Evolutionary conservation across 1,284 basidiomycete genomes (phyloP), one percentile per base, ranked within the genome.

Genomic region (Cystobasidium sp.): DNA sequence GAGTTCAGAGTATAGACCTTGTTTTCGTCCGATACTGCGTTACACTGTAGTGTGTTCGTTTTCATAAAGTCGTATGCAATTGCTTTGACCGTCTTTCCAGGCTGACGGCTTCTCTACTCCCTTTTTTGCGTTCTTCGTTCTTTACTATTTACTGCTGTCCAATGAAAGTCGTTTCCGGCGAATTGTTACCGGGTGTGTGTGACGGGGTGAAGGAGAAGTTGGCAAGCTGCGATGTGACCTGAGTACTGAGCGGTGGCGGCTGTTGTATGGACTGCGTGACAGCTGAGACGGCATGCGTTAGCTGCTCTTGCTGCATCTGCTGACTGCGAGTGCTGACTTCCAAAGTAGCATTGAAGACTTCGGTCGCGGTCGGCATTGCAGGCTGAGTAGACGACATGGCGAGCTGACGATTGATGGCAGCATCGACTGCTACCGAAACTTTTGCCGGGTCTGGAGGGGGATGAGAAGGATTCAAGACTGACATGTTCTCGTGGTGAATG

Each of bases 311-410:
- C 53, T 73, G 70, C 70, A 65, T 66, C 43, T 73, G 70, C 55
- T 73, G 70, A 20, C 62, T 65, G 9, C 70, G 37, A 6, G 70
- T 49, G 44, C 70, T 73, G 63, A 73, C 70, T 55, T 73, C 62
- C 22, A 73, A 53, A 22, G 70, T 73, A 3, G 70, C 70, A 31
- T 73, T 73, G 63, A 73, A 73, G 20, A 73, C 70, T 39, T 73
- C 70, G 43, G 39, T 44, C 0, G 70, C 70, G 7, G 51, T 56
- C 16, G 70, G 70, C 70, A 73, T 56, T 5, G 49, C 41, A n/a
- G 62, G 70, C 41, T 53, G 56, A 20, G 62, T 44, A 14, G 62
- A 46, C 6, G 63, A 64, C 39, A 59, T 61, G 4, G 63, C 70
- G n/a, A 73, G 49, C 31, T 73, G 62, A 37, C 55, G 49, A 46